Base-by-base conservation (phyloP, 441 rosid species). In the Gossypium armourianum region DNA sequence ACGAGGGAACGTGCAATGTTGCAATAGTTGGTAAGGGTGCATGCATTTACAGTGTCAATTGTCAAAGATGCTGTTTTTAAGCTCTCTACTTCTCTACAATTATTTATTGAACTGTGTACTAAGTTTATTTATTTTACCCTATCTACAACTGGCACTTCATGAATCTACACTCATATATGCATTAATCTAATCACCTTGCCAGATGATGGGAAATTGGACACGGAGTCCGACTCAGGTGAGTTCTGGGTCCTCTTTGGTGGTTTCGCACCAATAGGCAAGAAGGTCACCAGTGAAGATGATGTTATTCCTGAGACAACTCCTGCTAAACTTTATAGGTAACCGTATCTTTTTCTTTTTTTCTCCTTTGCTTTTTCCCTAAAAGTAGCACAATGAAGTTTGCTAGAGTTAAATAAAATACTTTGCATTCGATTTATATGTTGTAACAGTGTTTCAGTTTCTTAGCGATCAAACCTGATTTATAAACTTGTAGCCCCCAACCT, bases 201-300 rank as follows among this genome's bases (percentile, higher is more conserved):
- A 94, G 98, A 92, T 79, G 99, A 95, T 76, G 98, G 99, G 29
- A 92, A 92, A 79, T 80, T 96, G 75, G 98, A 96, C 80, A 90
- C 98, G 12, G 96, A 91, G 81, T 96, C 98, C 19, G 97, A 96
- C 75, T 93, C 98, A 0, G 99, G 99, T 64, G 99, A 89, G 75
- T 96, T 96, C 77, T 92, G 99, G 99, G 98, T 92, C 73, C 95
- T 96, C 64, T 83, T 92, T 80, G 99, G 99, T 80, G 99, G 99
- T 54, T 96, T 95, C 82, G 97, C 99, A 70, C 98, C 99, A 53
- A 90, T 96, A 19, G 92, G 88, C 70, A 92, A 89, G 86, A 96
- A 96, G 77, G 90, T 88, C 76, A 65, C 82, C 16, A 74, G 77
- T 72, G 99, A 96, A 68, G 97, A 96, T 76, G 99, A 95, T 28